Percentiles rank a stretch among this genome's conserved stretches.
Evolutionary conservation across 805 yeast species (phyloP).

Genomic region (Suhomyces sp.): DNA sequence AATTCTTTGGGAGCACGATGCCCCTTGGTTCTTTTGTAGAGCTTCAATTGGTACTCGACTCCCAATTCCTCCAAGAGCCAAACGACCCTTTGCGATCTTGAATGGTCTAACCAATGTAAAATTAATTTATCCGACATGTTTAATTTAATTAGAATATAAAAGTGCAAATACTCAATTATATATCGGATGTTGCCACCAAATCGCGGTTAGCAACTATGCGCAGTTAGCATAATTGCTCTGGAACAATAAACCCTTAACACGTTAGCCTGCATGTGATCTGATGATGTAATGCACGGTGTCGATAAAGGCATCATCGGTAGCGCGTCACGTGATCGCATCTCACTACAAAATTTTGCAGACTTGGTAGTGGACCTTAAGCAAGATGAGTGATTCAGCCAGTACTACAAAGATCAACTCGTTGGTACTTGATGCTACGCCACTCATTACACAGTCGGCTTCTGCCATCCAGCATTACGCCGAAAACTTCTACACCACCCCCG

Average conservation of each 20-base stretch:
- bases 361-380: not conserved
- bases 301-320: not conserved
- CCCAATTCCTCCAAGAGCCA: constrained; percentile 38
- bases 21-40: constrained; percentile 22
- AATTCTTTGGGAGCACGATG: constrained; percentile 35
- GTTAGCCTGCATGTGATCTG: not conserved
- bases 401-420: constrained; percentile 43
- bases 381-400: not conserved
- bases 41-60: constrained; percentile 31
- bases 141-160: no score
- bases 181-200: no score
- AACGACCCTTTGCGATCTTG: constrained; percentile 36
- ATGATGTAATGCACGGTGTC: not conserved
- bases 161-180: not conserved
- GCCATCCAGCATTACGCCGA: constrained; percentile 68
- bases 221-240: not conserved
- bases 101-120: constrained; percentile 27
- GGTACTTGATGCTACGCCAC: constrained; percentile 92
- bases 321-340: not conserved
- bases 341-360: not conserved
- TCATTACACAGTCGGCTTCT: constrained; percentile 80
- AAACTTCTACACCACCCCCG: constrained; percentile 84
- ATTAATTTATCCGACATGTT: constrained; percentile 11
- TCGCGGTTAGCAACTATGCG: not conserved
- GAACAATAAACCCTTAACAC: no score